Evolutionary conservation across 2,329 filamentous ascomycete species (phyloP), one percentile per base, ranked within the genome.

Genomic region (Colletotrichum chrysophilum): DNA sequence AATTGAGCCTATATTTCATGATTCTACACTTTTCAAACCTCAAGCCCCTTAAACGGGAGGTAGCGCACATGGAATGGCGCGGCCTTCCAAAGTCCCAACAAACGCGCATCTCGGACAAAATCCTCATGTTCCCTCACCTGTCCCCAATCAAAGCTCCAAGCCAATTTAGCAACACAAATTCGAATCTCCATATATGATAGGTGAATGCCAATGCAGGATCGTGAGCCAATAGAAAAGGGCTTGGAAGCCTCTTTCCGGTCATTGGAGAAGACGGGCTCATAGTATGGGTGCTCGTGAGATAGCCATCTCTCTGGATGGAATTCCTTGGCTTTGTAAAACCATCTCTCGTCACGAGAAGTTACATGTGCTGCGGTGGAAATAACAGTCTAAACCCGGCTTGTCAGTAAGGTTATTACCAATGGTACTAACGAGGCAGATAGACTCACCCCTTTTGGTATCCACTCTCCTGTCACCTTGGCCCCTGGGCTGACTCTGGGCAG

Each of bases 251-350:
- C 70, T 12, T 55, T 36, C 7, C 30, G 34, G 52, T 72, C 70
- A 3, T 26, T n/a, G 10, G 21, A 38, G 36, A 67, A 72, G 10
- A 58, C 21, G 8, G n/a, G 9, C 12, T 72, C 52, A 24, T 72
- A 58, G 10, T 60, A 7, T 24, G 64, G 28, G 26, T 72, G 70
- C 60, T 62, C 64, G 1, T 16, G 16, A 7, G 62, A 28, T 5
- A 68, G 55, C 70, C 70, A 72, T 55, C 70, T 67, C 16, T 72
- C 70, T 13, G 70, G 70, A 55, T 62, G 70, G 7, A 72, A 72
- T 13, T 72, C 70, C n/a, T 72, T 72, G 4, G 70, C 52, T 9
- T 67, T 48, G 4, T n/a, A 26, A 24, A 72, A 72, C 70, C 64
- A 72, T 28, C 70, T 32, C 43, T 72, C 64, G 21, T 72, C 70